These are phyloP conservation scores for Raffaelea deltoideospora DNA, from an alignment of 2,329 filamentous ascomycete genomes.

Conservation along the genomic window DNA sequence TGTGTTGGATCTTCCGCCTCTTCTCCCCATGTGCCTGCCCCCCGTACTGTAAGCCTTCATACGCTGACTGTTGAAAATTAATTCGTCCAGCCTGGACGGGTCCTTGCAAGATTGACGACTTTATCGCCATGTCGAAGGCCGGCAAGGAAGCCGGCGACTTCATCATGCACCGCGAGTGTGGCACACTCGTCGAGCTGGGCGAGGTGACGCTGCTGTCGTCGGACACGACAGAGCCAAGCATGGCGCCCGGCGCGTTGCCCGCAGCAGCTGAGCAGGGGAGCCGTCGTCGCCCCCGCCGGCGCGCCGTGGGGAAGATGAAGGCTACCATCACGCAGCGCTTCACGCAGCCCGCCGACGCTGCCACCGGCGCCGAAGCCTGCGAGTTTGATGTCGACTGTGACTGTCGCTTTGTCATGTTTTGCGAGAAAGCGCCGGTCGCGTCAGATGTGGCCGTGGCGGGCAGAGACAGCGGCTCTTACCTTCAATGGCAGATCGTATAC, in stretches of 20 bases:
- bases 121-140: conserved; percentile 32
- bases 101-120: conserved; percentile 24
- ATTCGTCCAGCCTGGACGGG: conserved; percentile 29
- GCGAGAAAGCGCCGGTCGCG: conserved; percentile 14
- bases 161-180: conserved; percentile 39
- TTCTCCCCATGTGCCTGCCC: not conserved
- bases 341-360: conserved; percentile 12
- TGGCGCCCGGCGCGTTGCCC: conserved; percentile 15
- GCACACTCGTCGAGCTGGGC: conserved; percentile 7
- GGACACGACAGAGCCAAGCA: too few species aligned
- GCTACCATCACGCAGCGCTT: conserved; percentile 37
- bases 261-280: too few species aligned
- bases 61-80: not conserved
- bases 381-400: conserved; percentile 35
- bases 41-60: not conserved
- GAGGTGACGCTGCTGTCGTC: too few species aligned
- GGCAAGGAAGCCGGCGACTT: conserved; percentile 36
- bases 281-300: conserved; percentile 32
- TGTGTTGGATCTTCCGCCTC: conserved; percentile 13
- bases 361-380: conserved; percentile 2
- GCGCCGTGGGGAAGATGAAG: conserved; percentile 24
- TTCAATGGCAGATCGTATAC: conserved; percentile 25
- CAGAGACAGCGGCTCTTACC: too few species aligned
- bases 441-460: not conserved
- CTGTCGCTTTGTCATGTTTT: conserved; percentile 33